Base-by-base conservation (phyloP, 1,284 basidiomycete genomes). In the Rhodotorula sp. region DNA sequence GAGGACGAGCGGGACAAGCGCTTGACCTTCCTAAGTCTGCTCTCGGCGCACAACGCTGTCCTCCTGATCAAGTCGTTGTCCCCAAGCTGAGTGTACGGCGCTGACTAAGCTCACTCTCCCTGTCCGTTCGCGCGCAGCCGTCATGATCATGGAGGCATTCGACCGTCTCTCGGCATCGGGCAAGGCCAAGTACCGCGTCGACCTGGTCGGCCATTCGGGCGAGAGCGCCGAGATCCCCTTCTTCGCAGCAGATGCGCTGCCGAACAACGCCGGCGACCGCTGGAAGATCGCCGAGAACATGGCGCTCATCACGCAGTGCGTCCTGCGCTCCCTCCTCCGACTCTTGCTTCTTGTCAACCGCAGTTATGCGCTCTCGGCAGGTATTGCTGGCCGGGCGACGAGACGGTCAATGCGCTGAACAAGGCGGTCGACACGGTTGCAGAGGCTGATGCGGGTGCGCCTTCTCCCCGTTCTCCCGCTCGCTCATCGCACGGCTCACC, bases 111-210 rank as follows among this genome's bases (percentile, higher is more conserved):
- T 21, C 27, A 17, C 21, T 25, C 5, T 13, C 10, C 48, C 46
- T 53, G 48, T 53, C 41, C 29, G 22, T 21, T 55, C 39, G 0
- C 46, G 34, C 39, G 48, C 64, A 67, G 75, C 68, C 22, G 64
- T 74, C 44, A 81, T 83, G 80, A 73, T 82, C 54, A 78, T 82
- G 75, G 82, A 83, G 64, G 79, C 80, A 9, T 80, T 76, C 34
- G 62, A 63, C 36, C 72, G 72, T 3, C 65, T 77, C 5, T 50
- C 59, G 21, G 39, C 61, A 8, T 27, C 51, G 34, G 69, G 72
- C 41, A 67, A 71, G 57, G 46, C 67, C 39, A 78, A 80, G 37
- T 82, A 81, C 59, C 73, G 76, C 13, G 75, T 81, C 66, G 81
- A 82, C 65, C 74, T 83, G 22, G 77, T 80, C 27, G 82, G 79